A percentile compares a stretch with the other conserved stretches of the same genome.
phyloP scores from a whole-genome alignment of 139 green algal species.

The Volvox reticuliferus region DNA sequence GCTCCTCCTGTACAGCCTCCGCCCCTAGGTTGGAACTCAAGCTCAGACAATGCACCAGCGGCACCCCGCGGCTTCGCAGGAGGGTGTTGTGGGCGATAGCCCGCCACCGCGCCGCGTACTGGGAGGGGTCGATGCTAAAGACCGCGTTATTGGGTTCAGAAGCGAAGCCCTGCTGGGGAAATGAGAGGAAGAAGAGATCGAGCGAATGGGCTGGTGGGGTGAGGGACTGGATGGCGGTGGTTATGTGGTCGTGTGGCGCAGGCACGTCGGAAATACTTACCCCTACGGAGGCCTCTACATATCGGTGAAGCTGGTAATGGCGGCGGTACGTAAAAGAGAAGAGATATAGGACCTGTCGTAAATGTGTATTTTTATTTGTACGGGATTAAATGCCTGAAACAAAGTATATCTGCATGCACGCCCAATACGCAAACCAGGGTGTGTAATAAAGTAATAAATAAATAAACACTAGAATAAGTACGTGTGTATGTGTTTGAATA shows the following conservation, averaged over 20 bases:
- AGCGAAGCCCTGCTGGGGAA: neutral
- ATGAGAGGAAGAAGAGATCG: neutral
- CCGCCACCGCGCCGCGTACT: neutral
- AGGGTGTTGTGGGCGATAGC: conserved; percentile 18
- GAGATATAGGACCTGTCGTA: too few relatives aligned
- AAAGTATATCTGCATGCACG: too few relatives aligned
- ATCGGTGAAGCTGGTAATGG: too few relatives aligned
- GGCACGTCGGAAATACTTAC: neutral
- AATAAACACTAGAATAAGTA: too few relatives aligned
- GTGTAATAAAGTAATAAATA: too few relatives aligned
- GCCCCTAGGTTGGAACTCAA: neutral
- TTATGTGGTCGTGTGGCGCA: neutral
- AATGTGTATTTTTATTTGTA: too few relatives aligned
- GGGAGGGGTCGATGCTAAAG: neutral
- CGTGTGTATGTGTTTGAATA: too few relatives aligned
- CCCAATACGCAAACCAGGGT: too few relatives aligned
- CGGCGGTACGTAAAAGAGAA: too few relatives aligned
- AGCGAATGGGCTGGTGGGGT: neutral
- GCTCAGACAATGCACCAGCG: neutral
- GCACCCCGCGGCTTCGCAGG: neutral
- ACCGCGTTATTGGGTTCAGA: conserved; percentile 30
- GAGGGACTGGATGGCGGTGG: neutral
- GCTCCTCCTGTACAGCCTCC: too few relatives aligned
- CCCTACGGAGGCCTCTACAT: neutral
- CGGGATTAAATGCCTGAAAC: too few relatives aligned